Base-by-base conservation (phyloP, 148 eudicot genomes). In the Nepenthes mirabilis region DNA sequence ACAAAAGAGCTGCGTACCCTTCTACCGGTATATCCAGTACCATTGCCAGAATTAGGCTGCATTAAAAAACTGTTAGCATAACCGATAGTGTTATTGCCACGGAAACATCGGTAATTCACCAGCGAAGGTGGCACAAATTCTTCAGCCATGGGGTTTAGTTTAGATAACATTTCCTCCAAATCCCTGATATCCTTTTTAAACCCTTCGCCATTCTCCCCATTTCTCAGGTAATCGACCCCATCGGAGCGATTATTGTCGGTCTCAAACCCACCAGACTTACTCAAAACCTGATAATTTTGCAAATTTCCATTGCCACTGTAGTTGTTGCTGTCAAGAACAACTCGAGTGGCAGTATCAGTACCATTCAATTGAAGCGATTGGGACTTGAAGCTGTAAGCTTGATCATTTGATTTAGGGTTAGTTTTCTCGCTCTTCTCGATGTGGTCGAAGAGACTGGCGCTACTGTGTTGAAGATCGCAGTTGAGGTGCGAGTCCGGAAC, bases 81-180 rank as follows among this genome's bases (percentile, higher is more conserved):
- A 23, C 81, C 86, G 49, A 81, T 57, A 32, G 53, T 69, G 23
- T 23, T 23, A n/a, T 37, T 69, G 9, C 62, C 76, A 33, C 64
- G 36, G 2, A 55, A 33, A 5, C 60, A 56, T 14, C 50, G 61
- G 61, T 51, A 35, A 58, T 67, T 69, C 4, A 60, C 52, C 57
- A 74, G 67, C 1, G 85, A 85, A 32, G 82, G 74, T 2, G 96
- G 93, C 40, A 85, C 83, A 69, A 89, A 89, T 37, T 89, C 96
- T 58, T 77, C 63, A 2, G 96, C 96, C 94, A 80, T 74, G 2
- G 96, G 96, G 70, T 89, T 89, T 65, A 89, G 58, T 52, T 85
- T 89, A 0, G 96, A 81, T 40, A 85, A 61, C 75, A 76, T 79
- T 70, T 89, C 96, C 69, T 81, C 82, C 67, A 85, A 74, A 63